Evolutionary conservation across 139 green algal species (phyloP).

Genomic region (Gonium pectorale): DNA sequence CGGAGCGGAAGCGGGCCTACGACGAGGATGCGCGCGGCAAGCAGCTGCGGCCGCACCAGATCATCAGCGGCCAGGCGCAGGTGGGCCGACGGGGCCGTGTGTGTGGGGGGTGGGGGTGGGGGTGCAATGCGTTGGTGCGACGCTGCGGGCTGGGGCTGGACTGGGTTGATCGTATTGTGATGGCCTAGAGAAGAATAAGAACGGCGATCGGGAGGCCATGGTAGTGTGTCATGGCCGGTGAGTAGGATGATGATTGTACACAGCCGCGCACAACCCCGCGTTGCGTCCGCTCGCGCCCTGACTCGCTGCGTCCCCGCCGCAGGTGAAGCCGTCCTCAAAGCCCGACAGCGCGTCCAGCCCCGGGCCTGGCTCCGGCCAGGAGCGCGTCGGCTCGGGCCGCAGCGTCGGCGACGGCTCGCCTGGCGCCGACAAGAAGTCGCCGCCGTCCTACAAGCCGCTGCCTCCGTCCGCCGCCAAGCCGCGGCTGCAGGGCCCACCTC

Average conservation of each 20-base stretch:
- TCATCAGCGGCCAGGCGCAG: slow-evolving; percentile 55
- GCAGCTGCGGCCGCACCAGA: slow-evolving; percentile 51
- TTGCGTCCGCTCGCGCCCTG: no score
- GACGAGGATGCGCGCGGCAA: slow-evolving; percentile 35
- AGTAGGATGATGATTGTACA: no score
- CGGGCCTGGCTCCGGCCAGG: not conserved
- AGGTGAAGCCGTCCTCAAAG: slow-evolving; percentile 14
- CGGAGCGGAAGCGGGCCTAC: slow-evolving; percentile 32
- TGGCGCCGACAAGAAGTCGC: not conserved
- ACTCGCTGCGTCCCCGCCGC: no score
- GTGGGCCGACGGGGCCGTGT: no score
- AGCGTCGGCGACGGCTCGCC: not conserved
- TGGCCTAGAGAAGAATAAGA: no score
- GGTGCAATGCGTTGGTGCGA: no score
- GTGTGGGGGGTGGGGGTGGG: no score
- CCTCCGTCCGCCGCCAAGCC: not conserved
- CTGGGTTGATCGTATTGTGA: no score
- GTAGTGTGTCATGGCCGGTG: no score
- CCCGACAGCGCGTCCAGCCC: not conserved
- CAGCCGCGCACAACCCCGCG: no score
- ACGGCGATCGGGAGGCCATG: no score
- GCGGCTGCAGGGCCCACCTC: not conserved
- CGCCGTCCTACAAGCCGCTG: not conserved
- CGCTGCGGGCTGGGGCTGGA: no score
- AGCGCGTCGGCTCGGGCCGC: not conserved